phyloP scores from a whole-genome alignment of 805 yeast species.

The Allodekkera sacchari region DNA sequence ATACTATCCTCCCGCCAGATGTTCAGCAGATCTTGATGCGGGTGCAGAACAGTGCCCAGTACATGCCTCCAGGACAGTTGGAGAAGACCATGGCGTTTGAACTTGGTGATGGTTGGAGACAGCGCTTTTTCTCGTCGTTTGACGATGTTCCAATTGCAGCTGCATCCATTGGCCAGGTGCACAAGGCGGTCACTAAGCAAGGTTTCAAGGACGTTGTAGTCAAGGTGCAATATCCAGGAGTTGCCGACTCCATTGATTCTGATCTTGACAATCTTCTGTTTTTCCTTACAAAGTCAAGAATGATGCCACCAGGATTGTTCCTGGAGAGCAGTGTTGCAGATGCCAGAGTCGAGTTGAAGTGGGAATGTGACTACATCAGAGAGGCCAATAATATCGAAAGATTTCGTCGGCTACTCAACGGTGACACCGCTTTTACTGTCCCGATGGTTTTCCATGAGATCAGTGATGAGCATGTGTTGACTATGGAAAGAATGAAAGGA shows the following conservation, averaged over 20 bases:
- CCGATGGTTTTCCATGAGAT: constrained; percentile 74
- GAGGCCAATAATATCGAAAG: constrained; percentile 73
- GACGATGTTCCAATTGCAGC: constrained; percentile 93
- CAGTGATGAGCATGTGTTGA: constrained; percentile 75
- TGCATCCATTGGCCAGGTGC: constrained; percentile 96
- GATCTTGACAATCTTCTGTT: constrained; percentile 81
- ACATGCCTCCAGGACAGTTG: constrained; percentile 90
- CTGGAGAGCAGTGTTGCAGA: constrained; percentile 87
- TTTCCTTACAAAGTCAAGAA: constrained; percentile 75
- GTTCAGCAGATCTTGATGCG: constrained; percentile 70
- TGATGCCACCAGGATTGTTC: constrained; percentile 86
- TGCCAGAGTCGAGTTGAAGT: constrained; percentile 85
- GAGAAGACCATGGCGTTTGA: constrained; percentile 65
- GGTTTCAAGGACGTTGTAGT: constrained; percentile 77
- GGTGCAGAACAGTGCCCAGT: constrained; percentile 92
- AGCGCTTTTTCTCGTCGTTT: constrained; percentile 56
- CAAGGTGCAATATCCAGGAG: constrained; percentile 97
- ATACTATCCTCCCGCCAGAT: constrained; percentile 74
- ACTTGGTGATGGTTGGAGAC: constrained; percentile 75
- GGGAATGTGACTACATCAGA: constrained; percentile 95
- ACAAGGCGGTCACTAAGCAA: constrained; percentile 57
- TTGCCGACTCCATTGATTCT: constrained; percentile 85
- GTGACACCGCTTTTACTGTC: constrained; percentile 60
- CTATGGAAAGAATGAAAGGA: constrained; percentile 87
- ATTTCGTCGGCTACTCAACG: constrained; percentile 53